Conservation (phyloP, 345 rosid genomes). For the Hibiscus trionum region DNA sequence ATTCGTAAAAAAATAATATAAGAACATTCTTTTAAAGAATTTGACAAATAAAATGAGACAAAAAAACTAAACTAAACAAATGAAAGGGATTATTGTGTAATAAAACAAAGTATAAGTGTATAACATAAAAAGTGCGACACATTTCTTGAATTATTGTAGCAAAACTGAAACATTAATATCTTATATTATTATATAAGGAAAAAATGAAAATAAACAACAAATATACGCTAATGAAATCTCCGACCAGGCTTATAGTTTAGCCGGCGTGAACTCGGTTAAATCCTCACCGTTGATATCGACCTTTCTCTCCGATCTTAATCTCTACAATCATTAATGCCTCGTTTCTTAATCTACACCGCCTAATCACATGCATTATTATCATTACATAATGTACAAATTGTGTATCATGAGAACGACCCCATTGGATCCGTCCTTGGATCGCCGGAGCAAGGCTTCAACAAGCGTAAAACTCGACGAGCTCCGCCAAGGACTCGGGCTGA, state of each 20-base stretch:
- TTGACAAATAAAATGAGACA: no score
- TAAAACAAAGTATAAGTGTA: no score
- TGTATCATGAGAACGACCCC: conserved; percentile 2
- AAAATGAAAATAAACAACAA: conserved; percentile 1
- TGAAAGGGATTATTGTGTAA: no score
- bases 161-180: background rate
- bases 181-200: background rate
- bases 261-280: conserved; percentile 5
- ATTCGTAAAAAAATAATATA: no score
- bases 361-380: conserved; percentile 4
- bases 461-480: conserved; percentile 82
- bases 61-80: no score
- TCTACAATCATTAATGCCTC: conserved; percentile 7
- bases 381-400: conserved; percentile 23
- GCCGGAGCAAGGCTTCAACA: conserved; percentile 24
- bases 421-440: conserved; percentile 2
- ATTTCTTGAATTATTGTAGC: background rate
- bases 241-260: conserved; percentile 20
- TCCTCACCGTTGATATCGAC: conserved; percentile 8
- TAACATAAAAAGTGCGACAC: background rate
- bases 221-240: background rate
- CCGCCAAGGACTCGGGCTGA: conserved; percentile 64
- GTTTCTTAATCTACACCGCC: conserved; percentile 5
- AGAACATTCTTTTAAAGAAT: no score
- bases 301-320: background rate